Evolutionary conservation across 495 filamentous ascomycete genomes (phyloP), one percentile per base, ranked within the genome.

Genomic region (Parathielavia appendiculata): DNA sequence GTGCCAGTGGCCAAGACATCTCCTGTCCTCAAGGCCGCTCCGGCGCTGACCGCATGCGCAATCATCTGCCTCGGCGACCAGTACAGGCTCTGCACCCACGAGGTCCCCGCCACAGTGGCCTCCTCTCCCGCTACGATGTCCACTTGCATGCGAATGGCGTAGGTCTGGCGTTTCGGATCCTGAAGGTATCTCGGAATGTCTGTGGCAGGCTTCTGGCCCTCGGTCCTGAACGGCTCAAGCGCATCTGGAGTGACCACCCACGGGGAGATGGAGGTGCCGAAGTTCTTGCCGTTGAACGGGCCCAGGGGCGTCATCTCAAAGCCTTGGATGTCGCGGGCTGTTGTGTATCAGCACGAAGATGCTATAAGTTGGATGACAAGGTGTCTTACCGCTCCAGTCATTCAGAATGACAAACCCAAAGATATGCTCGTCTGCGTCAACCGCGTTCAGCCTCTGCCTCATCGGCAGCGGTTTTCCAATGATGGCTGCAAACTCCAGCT

Each of bases 401-500:
- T 91, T 91, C 81, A 91, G 78, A 53, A 91, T 67, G 0, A 90
- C 87, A 17, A 89, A 59, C 6, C 87, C 87, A 69, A 90, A 90
- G 49, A 91, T 76, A 63, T 82, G 79, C 38, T 87, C 80, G 44
- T 81, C 80, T 1, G 87, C 87, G 20, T 88, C 75, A 11, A 75
- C 64, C 17, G 87, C 71, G 3, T 68, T 61, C 13, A 86, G 71
- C 0, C 73, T 72, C 54, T 81, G 75, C 17, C 87, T 83, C 64
- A 89, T 87, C 9, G 75, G 78, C 0, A 82, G 83, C n/a, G 66
- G 68, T 50, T 60, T 66, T 16, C 63, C 63, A n/a, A 70, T 60
- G 20, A 68, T 56, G 19, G 57, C 60, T 6, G 63, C 68, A 46
- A 91, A 66, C 66, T 91, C 88, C 4, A 91, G 74, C 67, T 91